Percentiles rank a stretch among this genome's conserved stretches.
These are phyloP conservation scores for Hypericum androsaemum DNA, from an alignment of 345 rosid genomes.

Conservation along the genomic window DNA sequence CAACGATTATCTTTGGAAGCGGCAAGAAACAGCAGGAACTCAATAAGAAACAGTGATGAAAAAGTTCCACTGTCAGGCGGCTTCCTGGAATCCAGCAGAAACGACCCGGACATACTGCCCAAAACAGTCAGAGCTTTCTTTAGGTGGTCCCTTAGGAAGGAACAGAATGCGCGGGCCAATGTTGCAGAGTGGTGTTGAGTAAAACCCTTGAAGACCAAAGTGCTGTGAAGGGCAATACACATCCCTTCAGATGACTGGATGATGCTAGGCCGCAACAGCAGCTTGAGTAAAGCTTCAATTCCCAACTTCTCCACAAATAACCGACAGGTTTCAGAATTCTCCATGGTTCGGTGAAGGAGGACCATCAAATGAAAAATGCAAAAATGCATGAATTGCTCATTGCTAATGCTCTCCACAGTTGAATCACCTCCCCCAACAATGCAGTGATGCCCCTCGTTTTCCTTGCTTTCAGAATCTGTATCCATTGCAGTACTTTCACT, in stretches of 20 bases:
- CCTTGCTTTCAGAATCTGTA: constrained; percentile 68
- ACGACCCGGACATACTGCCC: constrained; percentile 41
- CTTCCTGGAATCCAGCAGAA: constrained; percentile 59
- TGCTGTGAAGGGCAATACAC: constrained; percentile 90
- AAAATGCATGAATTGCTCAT: constrained; percentile 79
- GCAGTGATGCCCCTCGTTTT: constrained; percentile 35
- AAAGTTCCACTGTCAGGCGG: constrained; percentile 51
- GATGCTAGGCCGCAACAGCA: constrained; percentile 71
- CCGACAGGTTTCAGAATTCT: constrained; percentile 85
- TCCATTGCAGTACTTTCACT: constrained; percentile 68
- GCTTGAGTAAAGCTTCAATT: constrained; percentile 79
- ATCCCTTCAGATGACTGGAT: constrained; percentile 93
- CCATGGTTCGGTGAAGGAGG: constrained; percentile 87
- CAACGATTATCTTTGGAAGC: constrained; percentile 91
- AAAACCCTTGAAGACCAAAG: constrained; percentile 95
- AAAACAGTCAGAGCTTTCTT: constrained; percentile 58
- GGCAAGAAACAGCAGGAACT: constrained; percentile 86
- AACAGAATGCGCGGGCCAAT: constrained; percentile 82
- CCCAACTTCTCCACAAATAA: constrained; percentile 94
- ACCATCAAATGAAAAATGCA: constrained; percentile 91
- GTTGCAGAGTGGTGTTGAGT: constrained; percentile 87
- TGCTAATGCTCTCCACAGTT: constrained; percentile 39
- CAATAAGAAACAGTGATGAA: constrained; percentile 78
- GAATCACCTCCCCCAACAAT: constrained; percentile 38
- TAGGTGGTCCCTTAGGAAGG: constrained; percentile 66